A percentile compares a stretch with the other conserved stretches of the same genome.
Conservation (phyloP, 306 rosid species). For the Gillenia trifoliata region DNA sequence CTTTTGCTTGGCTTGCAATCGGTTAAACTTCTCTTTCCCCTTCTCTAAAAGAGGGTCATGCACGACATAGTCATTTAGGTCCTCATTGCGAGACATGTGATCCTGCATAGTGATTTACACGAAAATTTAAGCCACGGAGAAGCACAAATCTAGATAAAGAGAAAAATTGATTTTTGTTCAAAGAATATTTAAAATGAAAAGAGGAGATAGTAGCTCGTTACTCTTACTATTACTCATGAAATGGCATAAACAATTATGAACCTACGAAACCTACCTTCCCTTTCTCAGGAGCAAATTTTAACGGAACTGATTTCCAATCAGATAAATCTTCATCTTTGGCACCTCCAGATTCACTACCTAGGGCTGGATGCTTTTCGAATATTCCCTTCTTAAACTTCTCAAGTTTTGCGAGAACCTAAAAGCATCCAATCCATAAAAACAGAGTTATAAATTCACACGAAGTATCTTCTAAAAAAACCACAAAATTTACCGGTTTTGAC, state of each 20-base stretch:
- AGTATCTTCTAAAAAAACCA: background rate
- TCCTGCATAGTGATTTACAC: constrained; percentile 42
- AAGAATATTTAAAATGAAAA: background rate
- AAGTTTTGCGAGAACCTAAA: constrained; percentile 76
- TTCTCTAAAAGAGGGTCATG: constrained; percentile 94
- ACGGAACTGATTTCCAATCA: constrained; percentile 56
- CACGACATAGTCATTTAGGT: constrained; percentile 79
- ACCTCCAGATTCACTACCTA: constrained; percentile 38
- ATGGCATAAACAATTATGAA: background rate
- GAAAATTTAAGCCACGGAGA: background rate
- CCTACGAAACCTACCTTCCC: constrained; percentile 59
- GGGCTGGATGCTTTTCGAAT: constrained; percentile 29
- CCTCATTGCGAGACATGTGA: constrained; percentile 80
- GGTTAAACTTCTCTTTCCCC: constrained; percentile 87
- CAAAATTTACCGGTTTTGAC: background rate
- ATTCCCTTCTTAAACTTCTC: constrained; percentile 56
- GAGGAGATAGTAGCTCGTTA: background rate
- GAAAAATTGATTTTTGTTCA: background rate
- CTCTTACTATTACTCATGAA: background rate
- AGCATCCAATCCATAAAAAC: constrained; percentile 9
- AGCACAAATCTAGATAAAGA: constrained; percentile 6
- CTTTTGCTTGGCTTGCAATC: constrained; percentile 88
- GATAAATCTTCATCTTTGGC: constrained; percentile 51
- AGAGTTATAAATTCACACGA: background rate
- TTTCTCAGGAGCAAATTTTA: constrained; percentile 51